Conservation (phyloP, 1,284 basidiomycete species). For the Tilletia walkeri region DNA sequence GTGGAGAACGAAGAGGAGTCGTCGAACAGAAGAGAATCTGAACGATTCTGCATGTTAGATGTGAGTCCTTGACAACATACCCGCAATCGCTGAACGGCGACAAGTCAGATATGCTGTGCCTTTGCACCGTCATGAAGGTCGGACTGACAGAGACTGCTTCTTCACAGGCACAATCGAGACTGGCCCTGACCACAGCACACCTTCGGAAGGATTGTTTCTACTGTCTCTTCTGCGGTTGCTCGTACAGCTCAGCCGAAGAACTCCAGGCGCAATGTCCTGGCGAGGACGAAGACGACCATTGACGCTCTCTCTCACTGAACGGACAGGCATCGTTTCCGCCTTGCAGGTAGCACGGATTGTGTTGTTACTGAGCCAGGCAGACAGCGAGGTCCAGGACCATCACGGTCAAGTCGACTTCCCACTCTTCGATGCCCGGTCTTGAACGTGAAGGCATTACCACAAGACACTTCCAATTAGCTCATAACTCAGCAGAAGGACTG, state of each 20-base stretch:
- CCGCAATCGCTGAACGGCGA: not conserved
- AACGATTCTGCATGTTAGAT: conserved; percentile 19
- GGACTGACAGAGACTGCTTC: not conserved
- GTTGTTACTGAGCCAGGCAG: too few species aligned
- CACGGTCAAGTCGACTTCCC: too few species aligned
- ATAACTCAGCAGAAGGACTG: too few species aligned
- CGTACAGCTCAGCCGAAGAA: conserved; percentile 21
- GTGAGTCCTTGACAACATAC: conserved; percentile 5
- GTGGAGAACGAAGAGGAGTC: conserved; percentile 8
- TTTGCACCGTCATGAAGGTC: not conserved
- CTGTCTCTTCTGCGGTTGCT: conserved; percentile 28
- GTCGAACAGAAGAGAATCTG: conserved; percentile 12
- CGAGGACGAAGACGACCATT: conserved; percentile 27
- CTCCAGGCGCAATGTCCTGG: conserved; percentile 23
- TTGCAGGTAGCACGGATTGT: too few species aligned
- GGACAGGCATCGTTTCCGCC: too few species aligned
- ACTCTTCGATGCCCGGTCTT: too few species aligned
- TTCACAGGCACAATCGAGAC: conserved; percentile 17
- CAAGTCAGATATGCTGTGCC: too few species aligned
- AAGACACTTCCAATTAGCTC: too few species aligned
- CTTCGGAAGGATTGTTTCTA: conserved; percentile 23
- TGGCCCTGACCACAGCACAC: conserved; percentile 21
- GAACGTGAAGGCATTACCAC: too few species aligned
- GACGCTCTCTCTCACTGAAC: not conserved
- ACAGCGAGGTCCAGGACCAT: too few species aligned